Evolutionary conservation across 1,284 basidiomycete genomes (phyloP).

Genomic region (Malassezia dermatis): DNA sequence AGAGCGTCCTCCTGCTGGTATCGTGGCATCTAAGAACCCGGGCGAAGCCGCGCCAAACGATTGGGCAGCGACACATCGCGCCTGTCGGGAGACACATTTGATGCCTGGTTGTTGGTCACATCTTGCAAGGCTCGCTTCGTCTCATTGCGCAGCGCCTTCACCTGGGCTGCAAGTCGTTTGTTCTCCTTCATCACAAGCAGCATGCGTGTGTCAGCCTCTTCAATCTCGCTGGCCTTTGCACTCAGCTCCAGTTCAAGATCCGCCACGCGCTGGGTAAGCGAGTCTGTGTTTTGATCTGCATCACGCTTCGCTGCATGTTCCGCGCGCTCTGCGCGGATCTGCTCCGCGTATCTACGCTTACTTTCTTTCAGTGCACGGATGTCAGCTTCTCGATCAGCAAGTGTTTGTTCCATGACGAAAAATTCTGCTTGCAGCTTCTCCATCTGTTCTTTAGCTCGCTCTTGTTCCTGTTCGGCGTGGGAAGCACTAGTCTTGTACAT

Average conservation of each 20-base stretch:
- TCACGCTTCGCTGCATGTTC: background rate
- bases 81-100: background rate
- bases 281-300: background rate
- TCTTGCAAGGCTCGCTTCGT: constrained; percentile 5
- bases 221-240: constrained; percentile 32
- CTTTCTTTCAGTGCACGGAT: background rate
- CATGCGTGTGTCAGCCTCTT: constrained; percentile 37
- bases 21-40: background rate
- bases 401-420: constrained; percentile 8
- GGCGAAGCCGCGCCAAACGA: background rate
- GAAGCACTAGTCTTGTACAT: constrained; percentile 13
- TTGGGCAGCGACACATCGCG: background rate
- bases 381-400: background rate
- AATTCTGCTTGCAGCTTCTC: background rate
- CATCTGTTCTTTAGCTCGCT: constrained; percentile 1
- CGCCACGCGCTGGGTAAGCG: constrained; percentile 10
- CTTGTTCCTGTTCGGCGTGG: constrained; percentile 9
- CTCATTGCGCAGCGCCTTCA: constrained; percentile 2
- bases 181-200: constrained; percentile 29
- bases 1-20: background rate
- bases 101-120: constrained; percentile 1
- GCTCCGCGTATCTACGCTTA: constrained; percentile 7
- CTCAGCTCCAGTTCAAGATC: constrained; percentile 30
- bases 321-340: background rate
- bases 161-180: constrained; percentile 17